phyloP scores from a whole-genome alignment of 2,329 filamentous ascomycete species.

The Fusarium hainanense region DNA sequence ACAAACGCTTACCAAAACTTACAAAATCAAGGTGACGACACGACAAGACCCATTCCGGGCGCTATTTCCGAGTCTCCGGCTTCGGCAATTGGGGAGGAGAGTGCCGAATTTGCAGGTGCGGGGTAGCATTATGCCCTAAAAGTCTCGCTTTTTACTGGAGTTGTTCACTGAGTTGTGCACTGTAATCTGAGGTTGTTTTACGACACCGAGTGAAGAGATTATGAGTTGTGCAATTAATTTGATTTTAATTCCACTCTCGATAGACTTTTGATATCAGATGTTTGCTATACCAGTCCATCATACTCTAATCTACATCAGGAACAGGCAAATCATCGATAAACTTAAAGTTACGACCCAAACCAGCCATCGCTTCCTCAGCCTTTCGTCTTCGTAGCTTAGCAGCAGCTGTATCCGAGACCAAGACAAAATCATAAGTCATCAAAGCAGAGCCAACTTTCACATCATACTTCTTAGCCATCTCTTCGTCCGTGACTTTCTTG shows the following conservation, averaged over 20 bases:
- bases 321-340: conserved; percentile 21
- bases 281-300: rapidly evolving
- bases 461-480: conserved; percentile 9
- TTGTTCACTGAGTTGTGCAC: background rate
- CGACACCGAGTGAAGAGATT: rapidly evolving
- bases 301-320: conserved; percentile 11
- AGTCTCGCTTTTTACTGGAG: background rate
- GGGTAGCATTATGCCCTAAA: background rate
- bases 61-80: conserved; percentile 15
- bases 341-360: conserved; percentile 10
- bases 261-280: rapidly evolving
- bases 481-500: background rate
- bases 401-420: conserved; percentile 14
- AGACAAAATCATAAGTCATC: conserved; percentile 24
- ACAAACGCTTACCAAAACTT: conserved; percentile 10
- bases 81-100: background rate
- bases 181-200: background rate
- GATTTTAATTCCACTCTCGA: background rate
- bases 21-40: background rate
- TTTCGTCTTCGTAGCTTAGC: conserved; percentile 15
- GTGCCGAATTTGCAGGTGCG: background rate
- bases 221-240: rapidly evolving
- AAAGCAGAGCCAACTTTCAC: conserved; percentile 4
- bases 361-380: conserved; percentile 21
- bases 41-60: background rate